phyloP scores from a whole-genome alignment of 208 protist genomes.

The Leishmania gerbilli region DNA sequence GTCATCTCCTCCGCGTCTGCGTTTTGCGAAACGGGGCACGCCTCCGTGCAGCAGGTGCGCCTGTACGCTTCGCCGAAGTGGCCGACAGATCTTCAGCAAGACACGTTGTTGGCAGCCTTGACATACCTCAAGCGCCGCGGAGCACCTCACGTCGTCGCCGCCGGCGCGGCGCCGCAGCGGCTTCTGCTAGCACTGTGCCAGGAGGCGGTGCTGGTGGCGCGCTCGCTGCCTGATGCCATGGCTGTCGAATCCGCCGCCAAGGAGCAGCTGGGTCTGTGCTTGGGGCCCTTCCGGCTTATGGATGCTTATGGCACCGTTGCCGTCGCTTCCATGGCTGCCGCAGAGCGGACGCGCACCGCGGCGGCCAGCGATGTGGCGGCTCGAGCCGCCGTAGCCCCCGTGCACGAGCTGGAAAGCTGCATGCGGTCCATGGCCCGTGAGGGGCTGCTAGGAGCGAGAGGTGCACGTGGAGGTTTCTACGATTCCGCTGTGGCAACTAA shows the following conservation, averaged over 20 bases:
- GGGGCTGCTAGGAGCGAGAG: conserved; percentile 36
- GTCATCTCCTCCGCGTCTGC: conserved; percentile 51
- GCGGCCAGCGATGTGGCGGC: background rate
- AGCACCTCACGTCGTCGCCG: conserved; percentile 56
- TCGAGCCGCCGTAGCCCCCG: background rate
- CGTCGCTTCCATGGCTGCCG: conserved; percentile 41
- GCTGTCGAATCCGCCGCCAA: conserved; percentile 49
- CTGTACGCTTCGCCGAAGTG: conserved; percentile 49
- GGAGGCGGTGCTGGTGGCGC: conserved; percentile 43
- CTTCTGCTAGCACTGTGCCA: conserved; percentile 48
- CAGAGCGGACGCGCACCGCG: conserved; percentile 8
- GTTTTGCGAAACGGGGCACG: conserved; percentile 27
- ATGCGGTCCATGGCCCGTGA: conserved; percentile 39
- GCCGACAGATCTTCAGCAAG: conserved; percentile 45
- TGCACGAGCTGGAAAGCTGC: conserved; percentile 19
- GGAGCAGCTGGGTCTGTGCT: conserved; percentile 41
- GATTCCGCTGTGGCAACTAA: conserved; percentile 13
- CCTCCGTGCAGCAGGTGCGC: conserved; percentile 67
- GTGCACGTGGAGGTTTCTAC: conserved; percentile 61
- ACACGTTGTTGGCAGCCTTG: conserved; percentile 51
- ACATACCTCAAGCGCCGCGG: conserved; percentile 48
- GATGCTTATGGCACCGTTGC: conserved; percentile 47
- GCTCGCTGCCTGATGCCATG: conserved; percentile 22
- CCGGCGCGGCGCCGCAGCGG: conserved; percentile 35
- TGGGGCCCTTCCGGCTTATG: conserved; percentile 55